Percentiles rank a stretch among this genome's conserved stretches.
Conservation (phyloP, 2,329 filamentous ascomycete genomes). For the Biscogniauxia sp. region DNA sequence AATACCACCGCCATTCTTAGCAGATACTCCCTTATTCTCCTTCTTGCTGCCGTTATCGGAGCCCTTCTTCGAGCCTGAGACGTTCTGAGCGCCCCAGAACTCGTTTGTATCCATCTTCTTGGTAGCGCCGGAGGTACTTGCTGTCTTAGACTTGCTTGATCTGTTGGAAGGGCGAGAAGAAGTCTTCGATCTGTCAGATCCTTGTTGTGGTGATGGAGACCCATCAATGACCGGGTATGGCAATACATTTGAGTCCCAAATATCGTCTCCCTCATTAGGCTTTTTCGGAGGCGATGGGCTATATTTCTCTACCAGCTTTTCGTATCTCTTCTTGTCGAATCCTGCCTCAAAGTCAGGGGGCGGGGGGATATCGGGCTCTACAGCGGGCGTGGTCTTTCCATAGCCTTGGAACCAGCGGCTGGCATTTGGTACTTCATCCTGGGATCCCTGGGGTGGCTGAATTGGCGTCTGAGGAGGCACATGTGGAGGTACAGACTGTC, state of each 20-base stretch:
- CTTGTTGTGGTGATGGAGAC: slow-evolving; percentile 1
- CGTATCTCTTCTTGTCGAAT: slow-evolving; percentile 5
- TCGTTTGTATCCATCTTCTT: background rate
- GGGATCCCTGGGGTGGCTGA: slow-evolving; percentile 8
- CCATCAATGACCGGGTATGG: slow-evolving; percentile 17
- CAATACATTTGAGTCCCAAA: slow-evolving; percentile 23
- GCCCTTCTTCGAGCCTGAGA: slow-evolving; percentile 11
- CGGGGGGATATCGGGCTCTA: background rate
- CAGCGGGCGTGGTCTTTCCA: slow-evolving; percentile 11
- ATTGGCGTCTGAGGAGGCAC: background rate
- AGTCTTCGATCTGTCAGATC: slow-evolving; percentile 2
- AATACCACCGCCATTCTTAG: background rate
- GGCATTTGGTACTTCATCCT: slow-evolving; percentile 10
- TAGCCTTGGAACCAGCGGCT: slow-evolving; percentile 24
- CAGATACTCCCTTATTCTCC: background rate
- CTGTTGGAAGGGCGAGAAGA: background rate
- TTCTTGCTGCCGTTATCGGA: slow-evolving; percentile 12
- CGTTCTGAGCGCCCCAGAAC: slow-evolving; percentile 19
- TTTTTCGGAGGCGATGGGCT: slow-evolving; percentile 6
- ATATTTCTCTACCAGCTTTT: slow-evolving; percentile 3
- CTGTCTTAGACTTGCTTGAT: background rate
- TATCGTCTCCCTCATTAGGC: slow-evolving; percentile 16
- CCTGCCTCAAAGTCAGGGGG: slow-evolving; percentile 2
- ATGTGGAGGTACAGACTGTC: slow-evolving; percentile 11
- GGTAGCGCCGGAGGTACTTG: background rate